Evolutionary conservation across 345 rosid species (phyloP), one percentile per base, ranked within the genome.

Genomic region (Trapa incisa): DNA sequence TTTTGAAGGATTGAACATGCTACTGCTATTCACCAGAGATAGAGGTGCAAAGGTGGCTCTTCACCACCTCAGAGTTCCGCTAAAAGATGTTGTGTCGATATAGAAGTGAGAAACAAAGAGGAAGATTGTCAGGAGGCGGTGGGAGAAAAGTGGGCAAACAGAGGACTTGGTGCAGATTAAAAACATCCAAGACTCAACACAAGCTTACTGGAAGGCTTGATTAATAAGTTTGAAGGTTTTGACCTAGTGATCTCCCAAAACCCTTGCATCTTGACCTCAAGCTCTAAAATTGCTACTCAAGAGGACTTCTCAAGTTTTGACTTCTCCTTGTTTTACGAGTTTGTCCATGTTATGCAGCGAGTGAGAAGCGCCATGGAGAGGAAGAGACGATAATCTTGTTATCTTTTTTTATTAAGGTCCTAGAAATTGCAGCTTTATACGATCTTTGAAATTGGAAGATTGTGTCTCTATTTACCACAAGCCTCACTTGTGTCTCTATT

Each of bases 1-100:
- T 72, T 94, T 90, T 0, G 79, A 68, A 69, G 97, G 98, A 64
- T 47, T 90, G 71, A 84, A 91, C 39, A 65, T 92, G 80, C 35
- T 90, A 77, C 89, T 96, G 29, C 36, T 88, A 65, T 90, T 85
- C 68, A 83, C 84, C 12, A 91, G 97, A 45, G 83, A 85, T 0
- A 94, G 97, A 37, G 98, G 98, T 47, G 90, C 83, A 12, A 90
- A 82, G 73, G 76, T 86, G 56, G 72, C 89, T 29, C 71, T 90
- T 64, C 70, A 80, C 75, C 87, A 84, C 17, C 97, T 88, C 32
- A 90, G 97, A 65, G 79, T 90, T 70, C 86, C 4, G 69, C 68
- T 92, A 77, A 88, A 86, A 70, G 88, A 77, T 32, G 84, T 86
- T 39, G 91, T 86, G 73, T 82, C 87, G 1, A 75, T 93, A 43